phyloP scores from a whole-genome alignment of 2,329 filamentous ascomycete species.

The Ampelomyces quisqualis region DNA sequence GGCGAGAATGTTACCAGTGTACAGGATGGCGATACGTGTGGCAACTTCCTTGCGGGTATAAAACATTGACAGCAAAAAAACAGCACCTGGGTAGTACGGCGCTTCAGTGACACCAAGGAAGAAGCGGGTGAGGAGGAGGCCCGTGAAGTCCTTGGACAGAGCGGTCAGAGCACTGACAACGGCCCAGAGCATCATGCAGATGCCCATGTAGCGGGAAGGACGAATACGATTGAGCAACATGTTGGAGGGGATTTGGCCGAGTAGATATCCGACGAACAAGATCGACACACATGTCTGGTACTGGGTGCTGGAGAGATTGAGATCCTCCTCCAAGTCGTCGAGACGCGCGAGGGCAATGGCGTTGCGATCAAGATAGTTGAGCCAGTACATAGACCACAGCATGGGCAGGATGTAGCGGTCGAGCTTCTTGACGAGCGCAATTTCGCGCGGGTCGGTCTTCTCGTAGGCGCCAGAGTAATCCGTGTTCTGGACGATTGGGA shows the following conservation, averaged over 20 bases:
- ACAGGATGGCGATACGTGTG: slow-evolving; percentile 54
- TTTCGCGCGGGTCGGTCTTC: slow-evolving; percentile 39
- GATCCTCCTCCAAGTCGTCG: slow-evolving; percentile 60
- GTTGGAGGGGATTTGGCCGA: slow-evolving; percentile 39
- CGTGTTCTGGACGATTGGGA: slow-evolving; percentile 27
- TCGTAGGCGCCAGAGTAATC: slow-evolving; percentile 40
- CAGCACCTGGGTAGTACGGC: slow-evolving; percentile 41
- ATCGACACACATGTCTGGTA: slow-evolving; percentile 30
- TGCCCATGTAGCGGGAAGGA: slow-evolving; percentile 27
- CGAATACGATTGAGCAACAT: slow-evolving; percentile 41
- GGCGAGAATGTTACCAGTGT: slow-evolving; percentile 47
- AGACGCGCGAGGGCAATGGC: slow-evolving; percentile 65
- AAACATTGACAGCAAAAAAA: slow-evolving; percentile 41
- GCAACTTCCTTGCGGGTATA: slow-evolving; percentile 44
- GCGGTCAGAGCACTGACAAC: slow-evolving; percentile 48
- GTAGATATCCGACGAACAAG: slow-evolving; percentile 39
- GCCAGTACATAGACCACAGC: slow-evolving; percentile 28
- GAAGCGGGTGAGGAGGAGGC: slow-evolving; percentile 49
- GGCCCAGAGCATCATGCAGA: slow-evolving; percentile 46
- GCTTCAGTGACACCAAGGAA: slow-evolving; percentile 49
- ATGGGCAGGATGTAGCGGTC: slow-evolving; percentile 33
- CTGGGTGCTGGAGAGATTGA: slow-evolving; percentile 39
- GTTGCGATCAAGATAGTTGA: slow-evolving; percentile 50
- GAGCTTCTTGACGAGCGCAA: slow-evolving; percentile 37
- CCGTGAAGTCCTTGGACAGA: slow-evolving; percentile 46